Percentiles rank a stretch among this genome's conserved stretches.
Conservation (phyloP, 169 alveolate species). For the Cryptosporidium andersoni region DNA sequence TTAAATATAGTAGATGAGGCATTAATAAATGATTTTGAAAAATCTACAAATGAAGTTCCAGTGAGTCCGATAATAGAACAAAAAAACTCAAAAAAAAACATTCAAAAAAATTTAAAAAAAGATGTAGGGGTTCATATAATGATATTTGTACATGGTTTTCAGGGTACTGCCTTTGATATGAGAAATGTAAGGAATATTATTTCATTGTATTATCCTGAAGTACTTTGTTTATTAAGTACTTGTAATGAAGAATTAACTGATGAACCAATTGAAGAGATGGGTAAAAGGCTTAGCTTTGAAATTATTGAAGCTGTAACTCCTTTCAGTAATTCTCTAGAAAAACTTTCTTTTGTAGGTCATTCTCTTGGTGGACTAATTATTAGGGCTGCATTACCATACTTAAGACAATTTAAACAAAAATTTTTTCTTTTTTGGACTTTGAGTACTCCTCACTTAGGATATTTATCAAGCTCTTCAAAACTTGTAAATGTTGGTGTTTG, state of each 20-base stretch:
- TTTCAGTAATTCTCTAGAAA: conserved; percentile 72
- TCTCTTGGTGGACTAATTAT: conserved; percentile 92
- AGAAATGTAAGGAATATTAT: conserved; percentile 85
- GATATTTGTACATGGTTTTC: conserved; percentile 92
- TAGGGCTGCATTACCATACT: conserved; percentile 90
- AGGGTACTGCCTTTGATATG: conserved; percentile 90
- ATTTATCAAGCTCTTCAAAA: conserved; percentile 83
- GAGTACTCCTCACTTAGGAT: conserved; percentile 92
- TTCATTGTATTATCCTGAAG: conserved; percentile 84
- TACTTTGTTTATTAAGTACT: conserved; percentile 80
- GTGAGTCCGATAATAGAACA: conserved; percentile 38
- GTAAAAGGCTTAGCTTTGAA: conserved; percentile 84
- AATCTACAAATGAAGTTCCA: conserved; percentile 3
- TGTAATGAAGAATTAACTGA: conserved; percentile 92
- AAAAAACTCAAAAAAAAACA: neutral
- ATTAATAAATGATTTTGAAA: neutral
- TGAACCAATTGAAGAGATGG: conserved; percentile 86
- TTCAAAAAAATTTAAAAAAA: neutral
- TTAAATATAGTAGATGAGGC: conserved; percentile 11
- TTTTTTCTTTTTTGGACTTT: conserved; percentile 84
- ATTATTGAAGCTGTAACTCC: conserved; percentile 72
- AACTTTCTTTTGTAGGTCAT: conserved; percentile 90
- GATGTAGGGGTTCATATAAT: conserved; percentile 83
- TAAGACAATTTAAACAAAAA: conserved; percentile 80
- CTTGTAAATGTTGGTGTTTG: conserved; percentile 91